These are phyloP conservation scores for Mrakia hoshinonis DNA, from an alignment of 768 basidiomycete species.

Conservation along the genomic window DNA sequence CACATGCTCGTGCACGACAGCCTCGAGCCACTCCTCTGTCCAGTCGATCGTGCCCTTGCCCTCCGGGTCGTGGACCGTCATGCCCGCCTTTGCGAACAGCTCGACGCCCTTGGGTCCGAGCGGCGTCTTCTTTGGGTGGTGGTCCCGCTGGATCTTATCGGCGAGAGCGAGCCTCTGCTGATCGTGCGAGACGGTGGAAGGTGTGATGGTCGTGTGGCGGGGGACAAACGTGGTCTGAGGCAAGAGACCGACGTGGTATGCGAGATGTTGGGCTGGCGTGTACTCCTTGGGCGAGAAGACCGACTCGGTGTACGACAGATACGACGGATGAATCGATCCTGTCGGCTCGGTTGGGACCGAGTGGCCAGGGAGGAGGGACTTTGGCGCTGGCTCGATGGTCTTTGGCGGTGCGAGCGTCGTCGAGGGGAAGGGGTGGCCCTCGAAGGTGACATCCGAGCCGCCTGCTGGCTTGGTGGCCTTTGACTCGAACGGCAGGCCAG, in stretches of 20 bases:
- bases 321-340: background rate
- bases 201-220: background rate
- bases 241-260: constrained; percentile 6
- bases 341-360: background rate
- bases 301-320: constrained; percentile 4
- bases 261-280: constrained; percentile 3
- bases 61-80: constrained; percentile 9
- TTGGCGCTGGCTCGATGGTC: background rate
- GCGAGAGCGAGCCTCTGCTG: background rate
- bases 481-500: background rate
- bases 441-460: background rate
- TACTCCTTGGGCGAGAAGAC: background rate
- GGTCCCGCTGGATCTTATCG: background rate
- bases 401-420: background rate
- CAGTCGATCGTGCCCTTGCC: constrained; percentile 22
- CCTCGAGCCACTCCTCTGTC: background rate
- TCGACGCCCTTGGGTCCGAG: background rate
- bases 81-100: constrained; percentile 1
- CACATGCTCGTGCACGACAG: constrained; percentile 20
- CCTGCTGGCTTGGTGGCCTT: background rate
- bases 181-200: background rate
- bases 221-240: background rate
- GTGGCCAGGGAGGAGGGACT: background rate
- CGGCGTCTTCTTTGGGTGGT: constrained; percentile 12
- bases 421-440: background rate